These are phyloP conservation scores for Penicillium sumatraense DNA, from an alignment of 2,329 filamentous ascomycete species.

Conservation along the genomic window DNA sequence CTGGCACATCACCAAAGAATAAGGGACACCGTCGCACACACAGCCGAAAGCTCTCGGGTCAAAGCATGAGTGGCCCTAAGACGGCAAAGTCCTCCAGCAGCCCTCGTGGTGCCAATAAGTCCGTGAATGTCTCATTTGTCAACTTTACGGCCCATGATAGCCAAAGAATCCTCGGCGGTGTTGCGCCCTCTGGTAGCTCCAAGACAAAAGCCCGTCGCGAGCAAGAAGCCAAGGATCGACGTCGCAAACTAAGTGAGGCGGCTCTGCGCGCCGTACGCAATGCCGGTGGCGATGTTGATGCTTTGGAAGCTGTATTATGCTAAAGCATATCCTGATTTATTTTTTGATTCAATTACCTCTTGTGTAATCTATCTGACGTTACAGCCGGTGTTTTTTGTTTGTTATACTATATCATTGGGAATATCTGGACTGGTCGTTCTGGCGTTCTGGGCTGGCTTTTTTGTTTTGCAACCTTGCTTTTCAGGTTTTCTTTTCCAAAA, in stretches of 20 bases:
- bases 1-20: conserved; percentile 35
- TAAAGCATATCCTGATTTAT: conserved; percentile 25
- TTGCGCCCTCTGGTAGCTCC: conserved; percentile 85
- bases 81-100: conserved; percentile 39
- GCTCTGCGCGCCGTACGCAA: conserved; percentile 49
- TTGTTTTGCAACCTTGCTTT: conserved; percentile 15
- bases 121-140: conserved; percentile 70
- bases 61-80: conserved; percentile 37
- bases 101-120: conserved; percentile 36
- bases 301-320: conserved; percentile 46
- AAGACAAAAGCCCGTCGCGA: conserved; percentile 96
- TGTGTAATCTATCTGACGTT: conserved; percentile 18
- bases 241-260: conserved; percentile 53
- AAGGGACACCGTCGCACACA: conserved; percentile 44
- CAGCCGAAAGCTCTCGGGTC: conserved; percentile 46
- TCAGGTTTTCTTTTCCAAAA: conserved; percentile 20
- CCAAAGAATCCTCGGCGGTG: conserved; percentile 79
- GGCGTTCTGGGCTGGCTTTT: conserved; percentile 23
- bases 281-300: conserved; percentile 52
- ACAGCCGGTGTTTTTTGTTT: conserved; percentile 28
- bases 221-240: conserved; percentile 80
- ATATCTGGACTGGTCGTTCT: conserved; percentile 26
- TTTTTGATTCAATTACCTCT: conserved; percentile 14
- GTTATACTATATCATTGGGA: conserved; percentile 31
- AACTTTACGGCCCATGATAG: conserved; percentile 88